Evolutionary conservation across 1,284 basidiomycete species (phyloP).

Genomic region (Macrocystidia cucumis): DNA sequence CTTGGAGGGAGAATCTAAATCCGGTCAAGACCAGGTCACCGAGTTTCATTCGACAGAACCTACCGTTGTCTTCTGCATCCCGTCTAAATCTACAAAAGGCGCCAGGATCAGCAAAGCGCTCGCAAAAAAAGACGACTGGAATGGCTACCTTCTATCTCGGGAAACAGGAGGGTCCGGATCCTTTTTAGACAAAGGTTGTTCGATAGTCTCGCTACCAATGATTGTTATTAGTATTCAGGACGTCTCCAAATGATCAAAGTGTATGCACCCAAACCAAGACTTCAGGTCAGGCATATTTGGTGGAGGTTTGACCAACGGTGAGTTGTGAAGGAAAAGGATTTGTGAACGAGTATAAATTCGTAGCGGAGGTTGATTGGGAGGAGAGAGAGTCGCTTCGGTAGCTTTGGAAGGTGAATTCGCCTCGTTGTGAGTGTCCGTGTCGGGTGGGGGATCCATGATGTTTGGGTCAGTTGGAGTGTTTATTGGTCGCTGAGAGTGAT

Average conservation of each 20-base stretch:
- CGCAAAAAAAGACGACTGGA: conserved; percentile 5
- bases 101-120: conserved; percentile 11
- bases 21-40: conserved; percentile 8
- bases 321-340: conserved; percentile 60
- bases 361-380: conserved; percentile 6
- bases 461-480: no score
- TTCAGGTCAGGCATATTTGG: conserved; percentile 72
- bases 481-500: conserved; percentile 7
- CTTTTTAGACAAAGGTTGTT: conserved; percentile 54
- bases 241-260: no score
- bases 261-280: conserved; percentile 92
- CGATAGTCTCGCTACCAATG: conserved; percentile 37
- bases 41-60: conserved; percentile 10
- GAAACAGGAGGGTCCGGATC: conserved; percentile 49
- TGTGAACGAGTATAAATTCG: conserved; percentile 62
- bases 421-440: conserved; percentile 17
- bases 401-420: conserved; percentile 17
- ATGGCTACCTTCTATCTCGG: conserved; percentile 45
- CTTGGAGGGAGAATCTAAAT: conserved; percentile 45
- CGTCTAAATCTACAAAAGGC: conserved; percentile 52
- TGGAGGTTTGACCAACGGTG: conserved; percentile 71
- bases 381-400: conserved; percentile 17
- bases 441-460: no score
- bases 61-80: conserved; percentile 68
- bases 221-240: no score